A percentile compares a stretch with the other conserved stretches of the same genome.
Conservation (phyloP, 495 filamentous ascomycete species). For the Pyronema omphalodes region DNA sequence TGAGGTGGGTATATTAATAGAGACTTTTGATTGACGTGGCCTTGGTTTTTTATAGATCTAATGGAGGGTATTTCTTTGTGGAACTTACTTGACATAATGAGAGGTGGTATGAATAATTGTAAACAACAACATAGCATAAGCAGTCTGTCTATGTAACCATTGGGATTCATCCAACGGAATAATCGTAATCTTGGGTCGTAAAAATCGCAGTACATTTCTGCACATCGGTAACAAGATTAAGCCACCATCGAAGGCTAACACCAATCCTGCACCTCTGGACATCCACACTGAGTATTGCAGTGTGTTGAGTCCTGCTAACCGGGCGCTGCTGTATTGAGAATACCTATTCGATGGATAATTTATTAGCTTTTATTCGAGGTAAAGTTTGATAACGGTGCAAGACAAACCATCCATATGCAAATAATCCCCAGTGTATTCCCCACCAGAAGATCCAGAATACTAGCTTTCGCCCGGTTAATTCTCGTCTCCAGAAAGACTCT, state of each 20-base stretch:
- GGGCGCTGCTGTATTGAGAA: slow-evolving; percentile 47
- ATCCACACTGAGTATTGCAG: slow-evolving; percentile 85
- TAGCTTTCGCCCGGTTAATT: slow-evolving; percentile 48
- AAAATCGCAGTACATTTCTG: slow-evolving; percentile 61
- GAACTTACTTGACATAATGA: slow-evolving; percentile 88
- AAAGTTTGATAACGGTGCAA: too few species aligned
- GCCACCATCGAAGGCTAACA: slow-evolving; percentile 61
- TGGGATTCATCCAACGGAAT: slow-evolving; percentile 84
- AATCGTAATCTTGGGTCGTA: slow-evolving; percentile 76
- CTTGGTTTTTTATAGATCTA: too few species aligned
- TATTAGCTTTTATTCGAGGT: slow-evolving; percentile 4
- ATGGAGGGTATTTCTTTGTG: too few species aligned
- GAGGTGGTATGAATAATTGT: slow-evolving; percentile 54
- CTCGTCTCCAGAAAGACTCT: slow-evolving; percentile 30
- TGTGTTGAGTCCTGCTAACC: slow-evolving; percentile 58
- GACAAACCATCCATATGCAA: slow-evolving; percentile 74
- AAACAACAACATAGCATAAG: slow-evolving; percentile 73
- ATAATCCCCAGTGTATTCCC: slow-evolving; percentile 60
- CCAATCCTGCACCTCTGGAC: slow-evolving; percentile 78
- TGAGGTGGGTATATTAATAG: neutral
- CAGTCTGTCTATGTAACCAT: slow-evolving; percentile 94
- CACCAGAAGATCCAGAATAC: slow-evolving; percentile 77
- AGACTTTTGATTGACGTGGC: neutral
- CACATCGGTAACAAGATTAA: slow-evolving; percentile 90
- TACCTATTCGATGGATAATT: slow-evolving; percentile 36